These are phyloP conservation scores for Haplosporangium gracile DNA, from an alignment of 192 early-diverging fungal genomes.

Conservation along the genomic window DNA sequence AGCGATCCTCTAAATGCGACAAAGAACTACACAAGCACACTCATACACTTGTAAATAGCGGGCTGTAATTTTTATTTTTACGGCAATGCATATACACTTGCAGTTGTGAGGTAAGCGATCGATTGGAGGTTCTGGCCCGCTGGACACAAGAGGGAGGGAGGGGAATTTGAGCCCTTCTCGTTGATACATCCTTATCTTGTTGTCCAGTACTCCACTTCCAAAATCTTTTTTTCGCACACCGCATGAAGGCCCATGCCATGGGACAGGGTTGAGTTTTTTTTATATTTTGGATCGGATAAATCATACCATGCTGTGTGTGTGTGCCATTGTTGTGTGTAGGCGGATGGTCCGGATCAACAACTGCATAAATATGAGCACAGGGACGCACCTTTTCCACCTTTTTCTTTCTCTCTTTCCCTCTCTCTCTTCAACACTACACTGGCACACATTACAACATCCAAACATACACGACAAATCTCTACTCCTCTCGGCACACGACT, in stretches of 20 bases:
- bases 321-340: background rate
- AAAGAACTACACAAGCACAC: background rate
- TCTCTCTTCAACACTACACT: background rate
- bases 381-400: background rate
- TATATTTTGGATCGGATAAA: background rate
- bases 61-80: background rate
- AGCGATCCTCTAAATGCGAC: background rate
- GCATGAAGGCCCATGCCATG: background rate
- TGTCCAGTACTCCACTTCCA: background rate
- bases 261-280: background rate
- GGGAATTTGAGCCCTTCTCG: background rate
- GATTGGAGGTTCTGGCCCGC: background rate
- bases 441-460: no score
- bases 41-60: background rate
- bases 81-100: background rate
- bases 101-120: background rate
- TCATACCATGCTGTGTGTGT: background rate
- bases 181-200: background rate
- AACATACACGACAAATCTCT: background rate
- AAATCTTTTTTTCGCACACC: constrained; percentile 5
- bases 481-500: background rate
- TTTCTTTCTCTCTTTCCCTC: background rate
- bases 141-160: background rate
- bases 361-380: constrained; percentile 12
- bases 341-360: background rate